Base-by-base conservation (phyloP, 768 basidiomycete genomes). In the Trametes cubensis region DNA sequence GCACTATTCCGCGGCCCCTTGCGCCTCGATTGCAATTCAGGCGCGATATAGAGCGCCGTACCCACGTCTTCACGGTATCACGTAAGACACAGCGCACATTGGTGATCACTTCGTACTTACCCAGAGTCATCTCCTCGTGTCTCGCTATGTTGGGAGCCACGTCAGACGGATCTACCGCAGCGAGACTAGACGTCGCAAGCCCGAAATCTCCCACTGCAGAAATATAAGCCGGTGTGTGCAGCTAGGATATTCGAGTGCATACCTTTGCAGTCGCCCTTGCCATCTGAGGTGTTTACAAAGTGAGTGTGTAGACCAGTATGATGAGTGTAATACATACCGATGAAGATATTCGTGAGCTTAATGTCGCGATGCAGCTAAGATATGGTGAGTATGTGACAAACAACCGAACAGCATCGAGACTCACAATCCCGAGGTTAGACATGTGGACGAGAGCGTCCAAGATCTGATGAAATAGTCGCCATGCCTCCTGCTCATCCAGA, bases 271-370 rank as follows among this genome's bases (percentile, higher is more conserved):
- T 93, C 90, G 4, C 90, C 90, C 55, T 89, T 90, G 28, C 84
- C 88, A 71, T 93, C 90, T 92, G 39, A 1, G 26, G 38, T 26
- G 55, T n/a, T 30, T 67, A 18, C 25, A 8, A 7, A 48, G 30
- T 26, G 6, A 20, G 4, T 6, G 21, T 44, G 3, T 23, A 47
- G 23, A 6, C 44, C 51, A 23, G 14, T 47, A 57, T 28, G 1
- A 1, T 28, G 14, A n/a, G 15, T 17, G n/a, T 11, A 6, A 4
- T n/a, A 72, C 82, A 30, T 66, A 92, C 93, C 92, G 52, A 96
- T 93, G 74, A 98, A 94, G 64, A 98, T 94, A 69, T 98, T 98
- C 0, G 90, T 91, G 15, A 94, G 77, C 72, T 98, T 98, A 72
- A 98, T 91, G 72, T 97, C 95, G 53, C 91, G 80, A 74, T 93